Percentiles rank a stretch among this genome's conserved stretches.
Conservation (phyloP, 345 rosid genomes). For the Arabidopsis suecica region DNA sequence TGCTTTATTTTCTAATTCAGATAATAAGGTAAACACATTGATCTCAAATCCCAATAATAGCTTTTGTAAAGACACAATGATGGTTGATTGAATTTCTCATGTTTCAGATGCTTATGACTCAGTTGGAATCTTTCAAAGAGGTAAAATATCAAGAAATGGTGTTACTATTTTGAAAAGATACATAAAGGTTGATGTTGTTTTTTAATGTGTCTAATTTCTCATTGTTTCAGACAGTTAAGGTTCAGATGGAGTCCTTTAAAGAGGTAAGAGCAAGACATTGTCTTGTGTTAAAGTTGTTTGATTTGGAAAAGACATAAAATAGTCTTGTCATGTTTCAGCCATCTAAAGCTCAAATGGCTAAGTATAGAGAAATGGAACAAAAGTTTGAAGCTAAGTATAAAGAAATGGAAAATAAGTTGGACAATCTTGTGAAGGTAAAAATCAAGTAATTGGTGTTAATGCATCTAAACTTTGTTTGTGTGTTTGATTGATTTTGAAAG, state of each 20-base stretch:
- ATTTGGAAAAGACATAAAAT: neutral
- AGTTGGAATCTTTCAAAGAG: neutral
- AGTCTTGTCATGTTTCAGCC: constrained; percentile 8
- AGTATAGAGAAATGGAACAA: neutral
- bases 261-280: neutral
- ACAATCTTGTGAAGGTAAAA: constrained; percentile 1
- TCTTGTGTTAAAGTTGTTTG: neutral
- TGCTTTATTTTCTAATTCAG: neutral
- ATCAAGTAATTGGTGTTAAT: neutral
- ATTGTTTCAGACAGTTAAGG: neutral
- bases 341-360: neutral
- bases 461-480: neutral
- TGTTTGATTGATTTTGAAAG: neutral
- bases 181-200: neutral
- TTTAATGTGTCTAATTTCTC: neutral
- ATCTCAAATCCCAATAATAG: neutral
- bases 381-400: neutral
- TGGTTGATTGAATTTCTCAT: neutral
- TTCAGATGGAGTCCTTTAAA: neutral
- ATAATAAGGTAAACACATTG: neutral
- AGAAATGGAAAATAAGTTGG: neutral
- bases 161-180: neutral
- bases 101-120: neutral
- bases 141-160: neutral
- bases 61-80: neutral